phyloP scores from a whole-genome alignment of 352 stramenopile genomes.

The Paralagenidium karlingii region DNA sequence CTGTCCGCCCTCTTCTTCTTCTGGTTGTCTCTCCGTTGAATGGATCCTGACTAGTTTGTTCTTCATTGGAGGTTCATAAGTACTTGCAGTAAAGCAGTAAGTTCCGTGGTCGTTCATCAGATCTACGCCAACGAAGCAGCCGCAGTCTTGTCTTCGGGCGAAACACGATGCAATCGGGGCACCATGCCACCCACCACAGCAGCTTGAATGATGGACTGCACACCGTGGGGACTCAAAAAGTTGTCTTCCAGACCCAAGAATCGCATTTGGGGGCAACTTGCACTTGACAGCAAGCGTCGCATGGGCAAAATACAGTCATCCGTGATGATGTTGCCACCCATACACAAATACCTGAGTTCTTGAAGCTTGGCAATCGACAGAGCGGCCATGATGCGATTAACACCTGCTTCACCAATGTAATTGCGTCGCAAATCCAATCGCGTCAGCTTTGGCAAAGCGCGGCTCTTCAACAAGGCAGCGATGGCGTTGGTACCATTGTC shows the following conservation, averaged over 20 bases:
- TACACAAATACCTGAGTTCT: constrained; percentile 48
- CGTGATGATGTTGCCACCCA: constrained; percentile 78
- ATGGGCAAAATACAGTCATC: constrained; percentile 63
- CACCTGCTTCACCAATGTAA: constrained; percentile 51
- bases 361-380: constrained; percentile 8
- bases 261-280: constrained; percentile 52
- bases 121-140: too few relatives aligned
- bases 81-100: too few relatives aligned
- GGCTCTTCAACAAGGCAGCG: constrained; percentile 21
- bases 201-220: constrained; percentile 65
- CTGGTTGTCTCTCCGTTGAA: too few relatives aligned
- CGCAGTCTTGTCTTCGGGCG: too few relatives aligned
- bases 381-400: constrained; percentile 22
- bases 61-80: too few relatives aligned
- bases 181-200: constrained; percentile 25
- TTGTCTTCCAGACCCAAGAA: constrained; percentile 76
- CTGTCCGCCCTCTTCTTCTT: too few relatives aligned
- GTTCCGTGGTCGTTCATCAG: too few relatives aligned
- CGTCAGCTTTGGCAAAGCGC: constrained; percentile 16
- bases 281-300: constrained; percentile 38
- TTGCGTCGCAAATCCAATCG: constrained; percentile 55
- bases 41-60: too few relatives aligned
- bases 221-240: constrained; percentile 57
- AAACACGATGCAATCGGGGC: constrained; percentile 33
- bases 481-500: constrained; percentile 37